These are phyloP conservation scores for Nitzschia sp. DNA, from an alignment of 108 stramenopile species.

Conservation along the genomic window DNA sequence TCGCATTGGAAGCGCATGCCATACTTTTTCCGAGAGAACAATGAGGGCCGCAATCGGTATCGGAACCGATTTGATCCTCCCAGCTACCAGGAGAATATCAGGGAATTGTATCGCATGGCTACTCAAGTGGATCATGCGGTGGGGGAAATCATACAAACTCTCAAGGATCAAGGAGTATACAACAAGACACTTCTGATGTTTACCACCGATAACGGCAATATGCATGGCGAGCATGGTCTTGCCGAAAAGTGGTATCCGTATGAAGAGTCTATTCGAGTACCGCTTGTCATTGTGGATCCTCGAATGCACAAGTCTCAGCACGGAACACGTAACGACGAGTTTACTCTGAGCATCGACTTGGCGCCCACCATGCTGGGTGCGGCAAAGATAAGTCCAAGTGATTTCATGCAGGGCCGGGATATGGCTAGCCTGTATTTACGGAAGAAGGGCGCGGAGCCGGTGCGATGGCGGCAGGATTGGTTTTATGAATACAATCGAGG, in stretches of 20 bases:
- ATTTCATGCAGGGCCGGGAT: constrained; percentile 76
- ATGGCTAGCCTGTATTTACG: constrained; percentile 75
- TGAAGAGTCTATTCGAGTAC: constrained; percentile 79
- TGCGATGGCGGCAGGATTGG: constrained; percentile 71
- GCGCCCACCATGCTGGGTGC: constrained; percentile 76
- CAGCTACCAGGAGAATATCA: constrained; percentile 55
- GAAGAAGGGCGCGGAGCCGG: not conserved
- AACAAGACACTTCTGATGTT: constrained; percentile 79
- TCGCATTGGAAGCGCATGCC: constrained; percentile 38
- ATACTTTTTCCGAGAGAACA: constrained; percentile 36
- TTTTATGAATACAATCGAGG: constrained; percentile 70
- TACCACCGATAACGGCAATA: constrained; percentile 86
- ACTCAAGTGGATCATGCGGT: constrained; percentile 75
- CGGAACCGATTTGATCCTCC: constrained; percentile 56
- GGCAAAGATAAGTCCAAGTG: constrained; percentile 53
- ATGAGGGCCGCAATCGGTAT: constrained; percentile 75
- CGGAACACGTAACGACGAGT: constrained; percentile 64
- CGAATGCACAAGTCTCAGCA: constrained; percentile 57
- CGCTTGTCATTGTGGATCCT: constrained; percentile 79
- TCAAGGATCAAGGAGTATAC: constrained; percentile 49
- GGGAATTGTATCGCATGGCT: constrained; percentile 78
- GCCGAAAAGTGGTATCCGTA: constrained; percentile 76
- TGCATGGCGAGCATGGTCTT: constrained; percentile 55
- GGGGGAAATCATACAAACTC: constrained; percentile 57
- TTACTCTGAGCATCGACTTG: constrained; percentile 78